Conservation (phyloP, 2,329 filamentous ascomycete genomes). For the Monosporascus cannonballus region DNA sequence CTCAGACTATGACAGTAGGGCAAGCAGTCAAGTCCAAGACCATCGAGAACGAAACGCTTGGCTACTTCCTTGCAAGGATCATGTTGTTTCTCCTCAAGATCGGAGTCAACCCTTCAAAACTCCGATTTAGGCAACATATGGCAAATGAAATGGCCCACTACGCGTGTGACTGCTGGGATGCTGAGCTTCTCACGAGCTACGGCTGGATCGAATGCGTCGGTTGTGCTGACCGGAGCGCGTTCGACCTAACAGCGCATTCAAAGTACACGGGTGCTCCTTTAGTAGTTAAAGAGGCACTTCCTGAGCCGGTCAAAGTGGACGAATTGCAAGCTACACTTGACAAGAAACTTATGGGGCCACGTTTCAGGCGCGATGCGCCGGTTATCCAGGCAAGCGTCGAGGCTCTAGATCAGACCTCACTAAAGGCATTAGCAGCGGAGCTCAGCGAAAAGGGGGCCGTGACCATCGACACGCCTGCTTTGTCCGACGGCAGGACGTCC, state of each 20-base stretch:
- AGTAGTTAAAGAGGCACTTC: no score
- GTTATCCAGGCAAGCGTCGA: constrained; percentile 57
- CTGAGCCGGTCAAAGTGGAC: no score
- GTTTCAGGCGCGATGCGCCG: constrained; percentile 62
- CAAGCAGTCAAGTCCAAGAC: constrained; percentile 54
- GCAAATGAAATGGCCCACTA: constrained; percentile 50
- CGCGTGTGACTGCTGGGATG: no score
- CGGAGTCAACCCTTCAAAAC: constrained; percentile 54
- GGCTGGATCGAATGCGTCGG: no score
- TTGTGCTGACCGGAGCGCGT: no score
- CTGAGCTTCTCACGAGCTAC: no score
- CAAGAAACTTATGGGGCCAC: constrained; percentile 63
- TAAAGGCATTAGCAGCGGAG: constrained; percentile 44
- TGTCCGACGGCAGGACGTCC: not conserved
- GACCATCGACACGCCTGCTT: not conserved
- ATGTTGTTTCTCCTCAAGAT: constrained; percentile 58
- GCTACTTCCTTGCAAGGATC: constrained; percentile 63
- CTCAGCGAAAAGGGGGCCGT: no score
- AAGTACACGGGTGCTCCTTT: no score
- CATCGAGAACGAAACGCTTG: constrained; percentile 64
- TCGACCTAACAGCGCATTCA: no score
- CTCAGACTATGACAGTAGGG: constrained; percentile 51
- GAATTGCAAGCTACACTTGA: constrained; percentile 50
- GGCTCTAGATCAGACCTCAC: constrained; percentile 51
- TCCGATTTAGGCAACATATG: constrained; percentile 67